These are phyloP conservation scores for Cucurbita pepo DNA, from an alignment of 306 rosid species.

Conservation along the genomic window DNA sequence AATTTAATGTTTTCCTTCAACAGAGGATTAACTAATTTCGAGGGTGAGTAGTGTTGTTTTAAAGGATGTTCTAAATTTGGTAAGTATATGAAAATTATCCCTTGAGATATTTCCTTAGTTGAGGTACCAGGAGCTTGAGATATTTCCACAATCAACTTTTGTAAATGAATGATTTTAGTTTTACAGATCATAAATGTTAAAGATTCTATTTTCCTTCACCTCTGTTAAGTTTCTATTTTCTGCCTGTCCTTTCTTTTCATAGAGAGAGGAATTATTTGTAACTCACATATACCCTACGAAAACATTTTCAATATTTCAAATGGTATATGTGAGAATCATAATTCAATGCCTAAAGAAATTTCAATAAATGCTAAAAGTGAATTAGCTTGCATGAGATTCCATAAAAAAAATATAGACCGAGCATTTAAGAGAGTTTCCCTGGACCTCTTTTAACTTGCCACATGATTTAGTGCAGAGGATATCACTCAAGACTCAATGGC, in stretches of 20 bases:
- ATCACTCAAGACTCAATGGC: conserved; percentile 29
- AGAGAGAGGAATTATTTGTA: background rate
- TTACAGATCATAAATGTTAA: background rate
- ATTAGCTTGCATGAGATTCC: background rate
- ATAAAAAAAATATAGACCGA: background rate
- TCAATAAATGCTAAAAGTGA: background rate
- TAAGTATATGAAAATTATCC: background rate
- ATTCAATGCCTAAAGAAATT: background rate
- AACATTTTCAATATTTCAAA: background rate
- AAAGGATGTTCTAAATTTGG: background rate
- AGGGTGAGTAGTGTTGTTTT: background rate
- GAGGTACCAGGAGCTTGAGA: background rate
- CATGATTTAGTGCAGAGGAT: conserved; percentile 5
- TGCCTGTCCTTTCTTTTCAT: background rate
- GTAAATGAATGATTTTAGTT: background rate
- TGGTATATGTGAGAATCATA: background rate
- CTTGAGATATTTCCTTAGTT: background rate
- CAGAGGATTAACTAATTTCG: background rate
- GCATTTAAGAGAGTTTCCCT: background rate
- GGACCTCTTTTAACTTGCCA: background rate
- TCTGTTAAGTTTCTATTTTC: background rate
- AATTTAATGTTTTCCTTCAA: background rate
- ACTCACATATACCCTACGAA: background rate
- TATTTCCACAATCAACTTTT: background rate
- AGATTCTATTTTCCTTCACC: background rate